phyloP scores from a whole-genome alignment of 1,139 yeast species.

The Scheffersomyces segobiensis region DNA sequence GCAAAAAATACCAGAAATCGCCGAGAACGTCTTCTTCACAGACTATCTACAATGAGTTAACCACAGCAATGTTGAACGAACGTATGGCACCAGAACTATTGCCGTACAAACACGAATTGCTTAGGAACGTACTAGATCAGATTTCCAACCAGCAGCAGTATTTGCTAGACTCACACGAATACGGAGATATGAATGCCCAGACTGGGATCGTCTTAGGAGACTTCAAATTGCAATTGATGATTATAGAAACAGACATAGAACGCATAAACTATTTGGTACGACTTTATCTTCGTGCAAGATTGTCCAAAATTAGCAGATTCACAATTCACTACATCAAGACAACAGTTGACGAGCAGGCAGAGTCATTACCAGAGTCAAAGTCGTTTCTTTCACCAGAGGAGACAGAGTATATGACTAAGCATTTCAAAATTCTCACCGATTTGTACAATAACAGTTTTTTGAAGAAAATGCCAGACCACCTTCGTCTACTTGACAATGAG shows the following conservation, averaged over 20 bases:
- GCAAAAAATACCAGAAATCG: slow-evolving; percentile 6
- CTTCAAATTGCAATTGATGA: slow-evolving; percentile 75
- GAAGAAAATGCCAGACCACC: slow-evolving; percentile 61
- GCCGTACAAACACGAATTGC: slow-evolving; percentile 62
- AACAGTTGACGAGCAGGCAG: slow-evolving; percentile 9
- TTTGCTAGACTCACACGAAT: slow-evolving; percentile 60
- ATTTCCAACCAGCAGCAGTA: slow-evolving; percentile 72
- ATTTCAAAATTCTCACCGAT: slow-evolving; percentile 61
- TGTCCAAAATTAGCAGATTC: slow-evolving; percentile 70
- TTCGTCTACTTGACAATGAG: slow-evolving; percentile 75
- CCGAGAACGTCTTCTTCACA: slow-evolving; percentile 14
- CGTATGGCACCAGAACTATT: slow-evolving; percentile 82
- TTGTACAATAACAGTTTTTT: slow-evolving; percentile 72
- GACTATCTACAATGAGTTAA: slow-evolving; percentile 43
- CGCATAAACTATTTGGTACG: slow-evolving; percentile 78
- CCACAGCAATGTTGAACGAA: slow-evolving; percentile 80
- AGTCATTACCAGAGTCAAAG: slow-evolving; percentile 25
- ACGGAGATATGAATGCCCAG: slow-evolving; percentile 43
- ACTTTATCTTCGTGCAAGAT: slow-evolving; percentile 75
- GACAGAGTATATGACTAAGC: slow-evolving; percentile 53
- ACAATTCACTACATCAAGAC: slow-evolving; percentile 53
- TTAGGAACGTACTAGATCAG: slow-evolving; percentile 57
- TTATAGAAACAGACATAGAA: slow-evolving; percentile 90
- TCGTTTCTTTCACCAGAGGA: slow-evolving; percentile 58
- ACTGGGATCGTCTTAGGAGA: slow-evolving; percentile 51